Evolutionary conservation across 1,139 yeast species (phyloP), one percentile per base, ranked within the genome.

Genomic region (Blastobotrys elegans): DNA sequence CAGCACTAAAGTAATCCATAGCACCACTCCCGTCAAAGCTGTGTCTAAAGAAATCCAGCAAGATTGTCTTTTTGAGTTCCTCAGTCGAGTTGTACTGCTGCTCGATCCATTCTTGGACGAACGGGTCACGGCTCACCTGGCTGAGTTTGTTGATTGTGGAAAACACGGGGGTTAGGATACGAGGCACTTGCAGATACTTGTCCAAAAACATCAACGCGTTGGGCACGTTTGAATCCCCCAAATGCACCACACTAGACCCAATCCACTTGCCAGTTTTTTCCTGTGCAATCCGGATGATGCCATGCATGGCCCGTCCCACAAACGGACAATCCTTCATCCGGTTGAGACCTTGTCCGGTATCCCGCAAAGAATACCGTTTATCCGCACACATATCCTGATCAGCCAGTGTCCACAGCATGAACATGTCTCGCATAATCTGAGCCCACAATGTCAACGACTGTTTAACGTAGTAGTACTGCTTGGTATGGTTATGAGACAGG

Each of bases 21-120:
- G 88, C 88, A 38, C 92, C 92, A 6, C 85, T 79, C 1, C 88
- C 75, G 60, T 83, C 89, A 63, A 83, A 84, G 55, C 85, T 88
- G 59, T 82, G 87, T 40, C 80, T 76, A 67, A 80, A 84, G 52
- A 84, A 84, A 60, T 83, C 89, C 43, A 77, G 74, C 42, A 82
- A 64, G 40, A 83, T 79, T 5, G 73, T 68, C 52, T 74, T 65
- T 57, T 78, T 73, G 49, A 83, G 65, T 14, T 71, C 73, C 22
- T 75, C 76, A 1, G 74, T 69, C 2, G 77, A 67, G 0, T 77
- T 82, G 59, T 77, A 84, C 58, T 82, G 83, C 24, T 69, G 59
- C 14, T 70, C 69, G 47, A 82, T 76, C 70, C 82, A 80, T 10
- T 68, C 68, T 22, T 62, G 59, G 4, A 78, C 64, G 55, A 65